phyloP scores from a whole-genome alignment of 495 filamentous ascomycete species.

The Xylaria sp. region DNA sequence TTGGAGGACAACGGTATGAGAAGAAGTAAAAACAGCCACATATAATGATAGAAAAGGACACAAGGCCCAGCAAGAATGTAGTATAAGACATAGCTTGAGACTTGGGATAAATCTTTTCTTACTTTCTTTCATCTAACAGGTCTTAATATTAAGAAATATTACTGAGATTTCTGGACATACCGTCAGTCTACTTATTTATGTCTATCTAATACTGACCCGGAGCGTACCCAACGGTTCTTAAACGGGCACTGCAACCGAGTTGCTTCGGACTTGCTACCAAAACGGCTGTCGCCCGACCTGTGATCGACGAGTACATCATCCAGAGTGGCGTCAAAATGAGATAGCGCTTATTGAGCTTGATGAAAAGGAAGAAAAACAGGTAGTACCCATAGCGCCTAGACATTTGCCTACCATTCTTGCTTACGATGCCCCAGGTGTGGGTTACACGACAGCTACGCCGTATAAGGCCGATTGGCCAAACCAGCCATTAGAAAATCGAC shows the following conservation, averaged over 20 bases:
- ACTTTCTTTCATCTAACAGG: not conserved
- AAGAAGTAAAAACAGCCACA: not conserved
- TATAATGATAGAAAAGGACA: not conserved
- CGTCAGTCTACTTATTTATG: not conserved
- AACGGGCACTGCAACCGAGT: not conserved
- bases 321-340: not conserved
- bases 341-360: no score
- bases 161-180: not conserved
- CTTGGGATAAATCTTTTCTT: no score
- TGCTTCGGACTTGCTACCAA: not conserved
- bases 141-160: not conserved
- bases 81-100: not conserved
- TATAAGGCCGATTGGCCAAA: not conserved
- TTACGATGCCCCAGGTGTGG: not conserved
- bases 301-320: not conserved
- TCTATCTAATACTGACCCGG: not conserved
- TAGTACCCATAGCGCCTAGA: not conserved
- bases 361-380: not conserved
- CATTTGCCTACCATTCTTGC: not conserved
- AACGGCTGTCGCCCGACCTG: not conserved
- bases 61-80: not conserved
- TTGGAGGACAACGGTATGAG: slow-evolving; percentile 3
- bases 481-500: not conserved
- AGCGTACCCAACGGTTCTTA: not conserved
- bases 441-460: not conserved